Evolutionary conservation across 1,284 basidiomycete genomes (phyloP).

Genomic region (Puccinia triticina): DNA sequence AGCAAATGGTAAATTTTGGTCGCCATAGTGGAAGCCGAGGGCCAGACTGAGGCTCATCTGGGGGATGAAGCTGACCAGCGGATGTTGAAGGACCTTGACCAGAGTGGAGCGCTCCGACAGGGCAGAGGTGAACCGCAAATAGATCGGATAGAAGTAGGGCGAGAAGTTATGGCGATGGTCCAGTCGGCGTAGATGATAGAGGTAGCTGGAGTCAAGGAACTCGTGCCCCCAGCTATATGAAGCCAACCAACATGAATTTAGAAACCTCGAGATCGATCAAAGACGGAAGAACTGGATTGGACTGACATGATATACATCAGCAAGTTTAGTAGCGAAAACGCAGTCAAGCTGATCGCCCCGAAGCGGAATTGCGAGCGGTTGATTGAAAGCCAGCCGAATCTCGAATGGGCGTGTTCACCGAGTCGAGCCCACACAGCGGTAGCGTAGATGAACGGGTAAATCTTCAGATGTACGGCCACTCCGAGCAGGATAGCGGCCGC

Average conservation of each 20-base stretch:
- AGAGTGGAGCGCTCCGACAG: constrained; percentile 1
- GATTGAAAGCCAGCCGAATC: constrained; percentile 57
- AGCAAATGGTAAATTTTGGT: constrained; percentile 71
- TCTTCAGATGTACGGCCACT: constrained; percentile 86
- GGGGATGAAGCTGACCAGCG: constrained; percentile 64
- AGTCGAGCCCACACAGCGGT: constrained; percentile 65
- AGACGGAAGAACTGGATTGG: not conserved
- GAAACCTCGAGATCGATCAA: constrained; percentile 33
- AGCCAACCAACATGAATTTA: not conserved
- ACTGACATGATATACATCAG: constrained; percentile 78
- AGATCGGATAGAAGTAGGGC: constrained; percentile 92
- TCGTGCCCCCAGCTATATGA: constrained; percentile 78
- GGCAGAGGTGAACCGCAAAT: constrained; percentile 65
- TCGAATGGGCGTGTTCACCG: not conserved
- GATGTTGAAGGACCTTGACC: constrained; percentile 55
- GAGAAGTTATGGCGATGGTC: constrained; percentile 99
- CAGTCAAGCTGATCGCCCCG: constrained; percentile 68
- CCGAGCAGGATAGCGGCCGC: constrained; percentile 73
- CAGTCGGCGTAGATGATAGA: constrained; percentile 86
- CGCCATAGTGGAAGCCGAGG: constrained; percentile 70
- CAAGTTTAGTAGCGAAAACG: constrained; percentile 71
- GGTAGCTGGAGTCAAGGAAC: constrained; percentile 86
- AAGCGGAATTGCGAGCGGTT: constrained; percentile 71
- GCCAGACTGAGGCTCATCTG: constrained; percentile 72
- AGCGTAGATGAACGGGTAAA: constrained; percentile 90